Conservation (phyloP, 108 stramenopile genomes). For the Conticribra guillardii region DNA sequence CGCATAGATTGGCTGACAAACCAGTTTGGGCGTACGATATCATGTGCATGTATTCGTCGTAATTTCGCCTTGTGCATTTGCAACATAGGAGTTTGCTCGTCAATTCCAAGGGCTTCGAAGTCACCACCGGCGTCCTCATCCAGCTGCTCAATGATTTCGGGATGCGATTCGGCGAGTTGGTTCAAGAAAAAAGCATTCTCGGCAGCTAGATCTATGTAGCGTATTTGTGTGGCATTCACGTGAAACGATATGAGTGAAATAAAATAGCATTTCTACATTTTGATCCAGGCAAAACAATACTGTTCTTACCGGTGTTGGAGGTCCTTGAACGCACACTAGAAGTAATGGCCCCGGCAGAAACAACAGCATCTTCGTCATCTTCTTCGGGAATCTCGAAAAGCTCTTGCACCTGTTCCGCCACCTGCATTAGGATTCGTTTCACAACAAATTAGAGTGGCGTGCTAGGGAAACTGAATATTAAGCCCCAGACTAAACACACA, state of each 20-base stretch:
- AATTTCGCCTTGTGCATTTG: slow-evolving; percentile 13
- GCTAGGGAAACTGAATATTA: too few relatives aligned
- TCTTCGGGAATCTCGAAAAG: neutral
- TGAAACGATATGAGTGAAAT: too few relatives aligned
- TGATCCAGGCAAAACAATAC: too few relatives aligned
- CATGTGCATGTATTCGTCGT: neutral
- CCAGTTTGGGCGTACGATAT: slow-evolving; percentile 2
- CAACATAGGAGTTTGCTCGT: slow-evolving; percentile 52
- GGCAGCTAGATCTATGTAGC: neutral
- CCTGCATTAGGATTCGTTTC: neutral
- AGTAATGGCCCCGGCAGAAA: neutral
- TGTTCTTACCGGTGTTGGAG: too few relatives aligned
- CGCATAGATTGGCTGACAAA: slow-evolving; percentile 24
- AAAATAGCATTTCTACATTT: too few relatives aligned
- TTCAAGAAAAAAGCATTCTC: neutral
- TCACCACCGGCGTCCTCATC: slow-evolving; percentile 1
- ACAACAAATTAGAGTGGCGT: too few relatives aligned
- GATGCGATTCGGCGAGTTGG: slow-evolving; percentile 28
- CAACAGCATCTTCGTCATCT: neutral
- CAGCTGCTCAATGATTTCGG: slow-evolving; percentile 10
- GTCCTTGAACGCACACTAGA: neutral
- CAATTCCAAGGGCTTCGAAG: neutral
- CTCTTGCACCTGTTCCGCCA: neutral
- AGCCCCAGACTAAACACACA: too few relatives aligned
- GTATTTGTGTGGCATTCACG: too few relatives aligned